Percentiles rank a stretch among this genome's conserved stretches.
Conservation (phyloP, 805 yeast genomes). For the Sporopachydermia lactativora region DNA sequence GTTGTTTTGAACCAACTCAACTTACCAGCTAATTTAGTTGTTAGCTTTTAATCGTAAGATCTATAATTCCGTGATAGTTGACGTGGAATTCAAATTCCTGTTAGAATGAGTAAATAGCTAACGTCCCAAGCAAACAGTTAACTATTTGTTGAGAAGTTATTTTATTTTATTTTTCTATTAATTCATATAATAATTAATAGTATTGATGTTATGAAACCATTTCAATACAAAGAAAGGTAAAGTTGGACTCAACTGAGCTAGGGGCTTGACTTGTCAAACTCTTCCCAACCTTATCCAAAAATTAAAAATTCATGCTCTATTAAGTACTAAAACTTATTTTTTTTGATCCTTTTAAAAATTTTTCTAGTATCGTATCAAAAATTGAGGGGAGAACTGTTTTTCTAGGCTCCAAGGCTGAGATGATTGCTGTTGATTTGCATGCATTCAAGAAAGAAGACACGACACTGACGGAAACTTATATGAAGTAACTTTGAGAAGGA, state of each 20-base stretch:
- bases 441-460: constrained; percentile 1
- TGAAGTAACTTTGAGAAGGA: neutral
- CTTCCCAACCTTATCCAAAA: constrained; percentile 1
- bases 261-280: constrained; percentile 1
- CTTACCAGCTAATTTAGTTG: constrained; percentile 1
- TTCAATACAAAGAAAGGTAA: neutral
- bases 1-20: constrained; percentile 1
- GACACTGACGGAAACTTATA: neutral
- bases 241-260: constrained; percentile 1
- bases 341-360: neutral
- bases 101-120: constrained; percentile 1
- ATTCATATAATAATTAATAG: neutral
- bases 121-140: neutral
- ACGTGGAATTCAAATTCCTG: constrained; percentile 1
- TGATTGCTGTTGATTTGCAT: constrained; percentile 1
- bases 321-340: constrained; percentile 1
- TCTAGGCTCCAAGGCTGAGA: constrained; percentile 1
- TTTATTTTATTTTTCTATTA: constrained; percentile 1
- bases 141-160: constrained; percentile 1
- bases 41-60: constrained; percentile 1
- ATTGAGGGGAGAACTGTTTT: constrained; percentile 1
- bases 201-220: constrained; percentile 1
- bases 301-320: constrained; percentile 1
- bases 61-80: constrained; percentile 1
- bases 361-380: neutral